phyloP scores from a whole-genome alignment of 495 filamentous ascomycete genomes.

The Wilcoxina mikolae region DNA sequence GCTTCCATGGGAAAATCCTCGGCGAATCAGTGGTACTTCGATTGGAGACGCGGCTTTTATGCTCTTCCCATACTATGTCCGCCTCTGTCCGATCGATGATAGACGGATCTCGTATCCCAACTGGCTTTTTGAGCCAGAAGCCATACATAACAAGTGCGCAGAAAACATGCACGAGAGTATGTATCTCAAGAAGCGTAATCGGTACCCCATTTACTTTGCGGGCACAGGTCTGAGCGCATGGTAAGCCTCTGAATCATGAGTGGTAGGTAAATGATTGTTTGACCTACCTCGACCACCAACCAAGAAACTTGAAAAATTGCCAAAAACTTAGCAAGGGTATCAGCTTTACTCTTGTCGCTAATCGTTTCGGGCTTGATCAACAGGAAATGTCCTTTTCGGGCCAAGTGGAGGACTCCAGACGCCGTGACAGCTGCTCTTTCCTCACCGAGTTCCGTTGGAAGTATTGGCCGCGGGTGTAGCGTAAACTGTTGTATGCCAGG shows the following conservation, averaged over 20 bases:
- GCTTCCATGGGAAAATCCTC: not conserved
- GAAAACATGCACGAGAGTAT: too few relatives aligned
- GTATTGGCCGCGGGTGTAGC: too few relatives aligned
- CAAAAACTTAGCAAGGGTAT: not conserved
- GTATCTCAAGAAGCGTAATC: slow-evolving; percentile 17
- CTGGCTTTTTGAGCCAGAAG: too few relatives aligned
- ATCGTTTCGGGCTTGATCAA: not conserved
- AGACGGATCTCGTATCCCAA: not conserved
- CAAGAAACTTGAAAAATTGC: not conserved
- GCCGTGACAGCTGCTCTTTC: not conserved
- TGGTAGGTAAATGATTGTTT: not conserved
- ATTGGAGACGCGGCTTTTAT: too few relatives aligned
- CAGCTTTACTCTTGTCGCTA: slow-evolving; percentile 6
- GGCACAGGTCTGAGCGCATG: slow-evolving; percentile 2
- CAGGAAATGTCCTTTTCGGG: not conserved
- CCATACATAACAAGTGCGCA: too few relatives aligned
- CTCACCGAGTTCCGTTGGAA: too few relatives aligned
- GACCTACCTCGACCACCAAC: slow-evolving; percentile 2
- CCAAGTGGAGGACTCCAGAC: not conserved
- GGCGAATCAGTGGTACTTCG: too few relatives aligned
- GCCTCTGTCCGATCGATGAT: not conserved
- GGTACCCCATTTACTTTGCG: slow-evolving; percentile 9
- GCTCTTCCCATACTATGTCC: not conserved
- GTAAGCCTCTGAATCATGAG: slow-evolving; percentile 7
- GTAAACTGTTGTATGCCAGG: not conserved